These are phyloP conservation scores for Apiotrichum siamense DNA, from an alignment of 1,284 basidiomycete species.

Conservation along the genomic window DNA sequence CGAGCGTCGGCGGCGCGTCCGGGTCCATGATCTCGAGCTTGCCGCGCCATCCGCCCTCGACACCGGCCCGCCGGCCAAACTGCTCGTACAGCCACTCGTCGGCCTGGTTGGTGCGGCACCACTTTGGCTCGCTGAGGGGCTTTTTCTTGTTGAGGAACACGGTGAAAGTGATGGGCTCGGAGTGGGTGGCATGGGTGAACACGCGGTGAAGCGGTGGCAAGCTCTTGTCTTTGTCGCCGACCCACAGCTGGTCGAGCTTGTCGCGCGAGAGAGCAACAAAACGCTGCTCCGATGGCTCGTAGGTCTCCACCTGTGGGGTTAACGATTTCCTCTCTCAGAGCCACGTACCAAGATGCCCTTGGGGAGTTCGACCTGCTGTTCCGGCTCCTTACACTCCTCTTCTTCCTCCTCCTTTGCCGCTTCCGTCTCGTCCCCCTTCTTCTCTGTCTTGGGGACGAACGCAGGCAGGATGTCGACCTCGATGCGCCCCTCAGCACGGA, in stretches of 20 bases:
- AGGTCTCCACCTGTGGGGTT: conserved; percentile 45
- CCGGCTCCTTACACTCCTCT: conserved; percentile 7
- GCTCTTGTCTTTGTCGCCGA: conserved; percentile 13
- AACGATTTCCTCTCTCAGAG: too few relatives aligned
- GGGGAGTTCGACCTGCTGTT: conserved; percentile 6
- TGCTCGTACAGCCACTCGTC: conserved; percentile 83
- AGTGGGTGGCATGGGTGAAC: conserved; percentile 17
- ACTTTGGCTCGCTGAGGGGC: conserved; percentile 87
- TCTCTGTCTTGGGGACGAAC: conserved; percentile 1
- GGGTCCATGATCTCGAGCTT: conserved; percentile 89
- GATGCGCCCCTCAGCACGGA: conserved; percentile 73
- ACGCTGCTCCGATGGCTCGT: conserved; percentile 39
- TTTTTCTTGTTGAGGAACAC: conserved; percentile 73
- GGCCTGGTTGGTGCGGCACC: conserved; percentile 89
- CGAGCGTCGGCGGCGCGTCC: conserved; percentile 91
- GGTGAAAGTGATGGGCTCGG: conserved; percentile 35
- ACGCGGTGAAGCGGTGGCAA: conserved; percentile 18
- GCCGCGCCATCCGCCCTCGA: conserved; percentile 75
- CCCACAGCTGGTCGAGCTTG: conserved; percentile 28
- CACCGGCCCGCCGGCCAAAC: conserved; percentile 60
- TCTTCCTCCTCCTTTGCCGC: conserved; percentile 8
- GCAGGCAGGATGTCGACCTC: conserved; percentile 58
- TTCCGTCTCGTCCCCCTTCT: conserved; percentile 7
- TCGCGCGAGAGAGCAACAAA: conserved; percentile 33
- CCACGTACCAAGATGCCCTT: too few relatives aligned